A percentile compares a stretch with the other conserved stretches of the same genome.
Conservation (phyloP, 1,284 basidiomycete species). For the Rhodotorula glutinis region DNA sequence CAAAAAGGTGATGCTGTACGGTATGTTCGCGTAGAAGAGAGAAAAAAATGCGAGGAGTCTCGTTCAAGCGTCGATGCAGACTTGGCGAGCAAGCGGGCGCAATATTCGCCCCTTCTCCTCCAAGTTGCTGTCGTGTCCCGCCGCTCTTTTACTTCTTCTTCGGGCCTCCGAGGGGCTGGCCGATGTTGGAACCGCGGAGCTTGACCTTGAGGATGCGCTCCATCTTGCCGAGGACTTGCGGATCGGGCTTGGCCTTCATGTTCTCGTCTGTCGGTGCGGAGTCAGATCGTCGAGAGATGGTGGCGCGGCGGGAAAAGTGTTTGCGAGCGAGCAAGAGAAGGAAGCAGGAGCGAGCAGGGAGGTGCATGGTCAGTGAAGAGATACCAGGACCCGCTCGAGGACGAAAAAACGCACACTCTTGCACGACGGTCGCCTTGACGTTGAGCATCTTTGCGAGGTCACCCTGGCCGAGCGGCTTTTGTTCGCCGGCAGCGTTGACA, state of each 20-base stretch:
- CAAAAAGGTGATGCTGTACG: too few species aligned
- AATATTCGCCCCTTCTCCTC: too few species aligned
- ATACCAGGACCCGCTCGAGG: neutral
- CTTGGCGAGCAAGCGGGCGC: too few species aligned
- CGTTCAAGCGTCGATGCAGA: too few species aligned
- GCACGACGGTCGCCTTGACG: constrained; percentile 79
- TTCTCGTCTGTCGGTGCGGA: constrained; percentile 36
- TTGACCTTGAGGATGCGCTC: constrained; percentile 88
- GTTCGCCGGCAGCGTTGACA: constrained; percentile 46
- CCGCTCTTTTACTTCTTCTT: constrained; percentile 41
- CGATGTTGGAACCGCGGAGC: constrained; percentile 66
- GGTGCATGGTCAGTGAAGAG: neutral
- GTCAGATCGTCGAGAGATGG: neutral
- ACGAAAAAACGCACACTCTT: constrained; percentile 89
- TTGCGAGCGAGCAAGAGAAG: too few species aligned
- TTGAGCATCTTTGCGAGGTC: constrained; percentile 91
- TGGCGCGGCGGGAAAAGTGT: neutral
- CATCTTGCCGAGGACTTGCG: constrained; percentile 85
- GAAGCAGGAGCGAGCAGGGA: neutral
- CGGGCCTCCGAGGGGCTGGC: constrained; percentile 31
- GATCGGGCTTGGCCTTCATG: constrained; percentile 79
- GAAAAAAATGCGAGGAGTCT: too few species aligned
- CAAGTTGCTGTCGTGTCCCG: too few species aligned
- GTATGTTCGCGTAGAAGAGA: too few species aligned
- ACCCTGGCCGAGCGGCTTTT: constrained; percentile 69